Evolutionary conservation across 306 rosid genomes (phyloP).

Genomic region (Vigna hirtella): DNA sequence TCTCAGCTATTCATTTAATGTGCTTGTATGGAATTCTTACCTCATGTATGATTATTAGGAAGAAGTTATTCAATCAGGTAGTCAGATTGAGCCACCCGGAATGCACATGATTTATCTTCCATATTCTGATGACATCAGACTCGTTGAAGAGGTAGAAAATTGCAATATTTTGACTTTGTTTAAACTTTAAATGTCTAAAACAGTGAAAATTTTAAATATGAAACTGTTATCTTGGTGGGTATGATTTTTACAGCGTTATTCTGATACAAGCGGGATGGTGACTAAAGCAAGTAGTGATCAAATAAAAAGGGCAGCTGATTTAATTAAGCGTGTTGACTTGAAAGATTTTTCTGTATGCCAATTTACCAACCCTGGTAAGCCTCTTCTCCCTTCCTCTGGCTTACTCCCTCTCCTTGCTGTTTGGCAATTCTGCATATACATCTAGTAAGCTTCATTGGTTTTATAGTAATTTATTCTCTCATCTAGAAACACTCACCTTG

Average conservation of each 20-base stretch:
- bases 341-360: constrained; percentile 85
- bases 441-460: constrained; percentile 27
- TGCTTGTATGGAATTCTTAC: constrained; percentile 3
- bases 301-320: constrained; percentile 68
- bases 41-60: constrained; percentile 59
- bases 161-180: constrained; percentile 33
- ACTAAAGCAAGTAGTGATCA: constrained; percentile 78
- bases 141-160: constrained; percentile 80
- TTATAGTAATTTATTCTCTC: background rate
- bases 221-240: constrained; percentile 35
- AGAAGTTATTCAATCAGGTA: constrained; percentile 69
- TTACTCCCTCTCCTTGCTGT: background rate
- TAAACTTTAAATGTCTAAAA: constrained; percentile 15
- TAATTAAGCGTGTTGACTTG: constrained; percentile 83
- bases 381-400: constrained; percentile 1
- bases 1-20: background rate
- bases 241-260: constrained; percentile 64
- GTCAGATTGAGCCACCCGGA: constrained; percentile 97
- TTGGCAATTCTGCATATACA: constrained; percentile 5
- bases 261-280: constrained; percentile 51
- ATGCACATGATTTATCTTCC: constrained; percentile 96
- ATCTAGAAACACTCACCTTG: background rate
- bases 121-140: constrained; percentile 89
- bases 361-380: constrained; percentile 82
- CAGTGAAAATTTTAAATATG: constrained; percentile 32